Evolutionary conservation across 148 eudicot genomes (phyloP), one percentile per base, ranked within the genome.

Genomic region (Rhododendron ovatum): DNA sequence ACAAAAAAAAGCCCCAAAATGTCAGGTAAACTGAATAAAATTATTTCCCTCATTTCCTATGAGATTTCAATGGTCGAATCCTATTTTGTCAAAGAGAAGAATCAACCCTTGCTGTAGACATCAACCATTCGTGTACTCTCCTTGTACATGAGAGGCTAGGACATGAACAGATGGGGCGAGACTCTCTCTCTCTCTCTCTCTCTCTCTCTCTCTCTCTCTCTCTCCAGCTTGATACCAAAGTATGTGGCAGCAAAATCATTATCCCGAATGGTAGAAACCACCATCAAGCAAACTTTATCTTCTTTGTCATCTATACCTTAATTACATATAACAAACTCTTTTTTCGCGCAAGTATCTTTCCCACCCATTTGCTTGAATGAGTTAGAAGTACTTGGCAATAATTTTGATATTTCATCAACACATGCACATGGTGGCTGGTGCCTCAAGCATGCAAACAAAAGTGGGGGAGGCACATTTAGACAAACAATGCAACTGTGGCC

Each of bases 261-360:
- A 65, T 81, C 87, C 55, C 82, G 71, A 86, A 2, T 85, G 35
- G 80, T 43, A 69, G 78, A 65, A 81, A 61, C 87, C 87, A 81
- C 39, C 84, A 86, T 86, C 87, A 69, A 86, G 26, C 80, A 71
- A 69, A 86, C 87, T 86, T 69, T 86, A 86, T 86, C 87, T 81
- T 65, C 75, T 80, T 63, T 69, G 80, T 86, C 87, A 86, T 82
- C 33, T 37, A 35, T 65, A 8, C 57, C 79, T 39, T 67, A 85
- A 78, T 39, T 39, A 41, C 45, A 85, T 78, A 20, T n/a, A 45
- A 26, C 10, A 45, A 85, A 50, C 83, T 41, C 45, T 63, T 45
- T n/a, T 79, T 59, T 85, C 87, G 79, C 83, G 65, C 78, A 85
- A 43, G 83, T 47, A 59, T 18, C 87, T 85, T 85, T 85, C 87